Conservation (phyloP, 176 grass and related monocot species). For the Raddia guianensis region DNA sequence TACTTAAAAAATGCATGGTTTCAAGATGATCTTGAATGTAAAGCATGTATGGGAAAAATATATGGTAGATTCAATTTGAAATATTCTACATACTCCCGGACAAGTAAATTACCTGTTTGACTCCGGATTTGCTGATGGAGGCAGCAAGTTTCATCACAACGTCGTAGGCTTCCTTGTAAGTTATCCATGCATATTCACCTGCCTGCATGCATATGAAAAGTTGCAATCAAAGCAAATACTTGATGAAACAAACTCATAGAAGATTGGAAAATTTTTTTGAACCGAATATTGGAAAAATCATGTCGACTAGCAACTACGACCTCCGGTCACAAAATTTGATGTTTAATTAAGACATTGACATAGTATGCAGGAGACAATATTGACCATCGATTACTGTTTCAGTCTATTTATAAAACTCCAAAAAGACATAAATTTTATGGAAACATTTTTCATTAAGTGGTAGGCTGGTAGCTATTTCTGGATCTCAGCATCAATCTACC, state of each 20-base stretch:
- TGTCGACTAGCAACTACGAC: no score
- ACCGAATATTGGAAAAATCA: no score
- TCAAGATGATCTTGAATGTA: neutral
- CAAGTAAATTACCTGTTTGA: slow-evolving; percentile 58
- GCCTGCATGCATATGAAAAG: slow-evolving; percentile 38
- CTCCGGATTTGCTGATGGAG: slow-evolving; percentile 61
- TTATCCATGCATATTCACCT: slow-evolving; percentile 71
- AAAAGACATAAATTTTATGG: no score
- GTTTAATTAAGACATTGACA: no score
- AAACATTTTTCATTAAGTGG: no score
- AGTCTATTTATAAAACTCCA: no score
- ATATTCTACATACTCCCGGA: neutral
- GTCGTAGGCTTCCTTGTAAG: slow-evolving; percentile 69
- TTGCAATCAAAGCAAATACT: neutral
- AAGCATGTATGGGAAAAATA: neutral
- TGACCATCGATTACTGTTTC: no score
- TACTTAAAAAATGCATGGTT: neutral
- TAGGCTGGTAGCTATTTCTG: neutral
- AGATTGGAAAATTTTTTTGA: neutral
- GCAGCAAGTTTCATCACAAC: slow-evolving; percentile 61
- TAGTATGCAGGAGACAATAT: no score
- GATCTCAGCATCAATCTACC: neutral
- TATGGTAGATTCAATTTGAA: neutral
- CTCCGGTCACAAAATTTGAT: no score
- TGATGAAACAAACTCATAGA: neutral